These are phyloP conservation scores for Diplodia scrobiculata DNA, from an alignment of 2,329 filamentous ascomycete species.

Conservation along the genomic window DNA sequence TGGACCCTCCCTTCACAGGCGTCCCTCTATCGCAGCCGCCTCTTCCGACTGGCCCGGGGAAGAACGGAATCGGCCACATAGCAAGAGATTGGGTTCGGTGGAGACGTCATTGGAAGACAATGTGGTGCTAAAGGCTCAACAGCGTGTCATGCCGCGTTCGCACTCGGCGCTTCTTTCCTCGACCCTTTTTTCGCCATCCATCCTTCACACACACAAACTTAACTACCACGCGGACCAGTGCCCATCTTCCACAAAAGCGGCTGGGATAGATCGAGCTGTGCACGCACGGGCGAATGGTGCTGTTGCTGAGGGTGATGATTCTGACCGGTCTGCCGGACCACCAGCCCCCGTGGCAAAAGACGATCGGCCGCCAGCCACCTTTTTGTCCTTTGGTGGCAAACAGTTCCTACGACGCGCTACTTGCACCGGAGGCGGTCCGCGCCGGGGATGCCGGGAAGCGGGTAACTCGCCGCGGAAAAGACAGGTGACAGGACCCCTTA, in stretches of 20 bases:
- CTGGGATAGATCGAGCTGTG: background rate
- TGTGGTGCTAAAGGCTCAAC: background rate
- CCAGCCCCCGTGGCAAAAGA: too few species aligned
- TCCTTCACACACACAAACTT: background rate
- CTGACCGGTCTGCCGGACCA: too few species aligned
- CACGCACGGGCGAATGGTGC: too few species aligned
- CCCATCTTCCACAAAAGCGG: background rate
- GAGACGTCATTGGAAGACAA: constrained; percentile 7
- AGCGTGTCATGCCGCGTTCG: background rate
- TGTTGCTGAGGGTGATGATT: too few species aligned
- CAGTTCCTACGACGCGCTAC: background rate
- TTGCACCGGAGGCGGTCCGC: constrained; percentile 1
- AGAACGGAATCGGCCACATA: background rate
- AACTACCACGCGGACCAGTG: background rate
- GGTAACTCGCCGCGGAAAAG: background rate
- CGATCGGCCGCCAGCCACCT: background rate
- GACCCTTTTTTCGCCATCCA: background rate
- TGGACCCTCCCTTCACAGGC: background rate
- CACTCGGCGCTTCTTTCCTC: constrained; percentile 17
- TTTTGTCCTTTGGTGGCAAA: constrained; percentile 1
- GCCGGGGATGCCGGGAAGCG: constrained; percentile 17
- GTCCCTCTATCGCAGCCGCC: background rate
- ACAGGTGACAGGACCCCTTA: background rate
- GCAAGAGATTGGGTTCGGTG: background rate
- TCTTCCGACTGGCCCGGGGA: constrained; percentile 7